Evolutionary conservation across 1,284 basidiomycete genomes (phyloP), one percentile per base, ranked within the genome.

Genomic region (Wolfiporia cocos): DNA sequence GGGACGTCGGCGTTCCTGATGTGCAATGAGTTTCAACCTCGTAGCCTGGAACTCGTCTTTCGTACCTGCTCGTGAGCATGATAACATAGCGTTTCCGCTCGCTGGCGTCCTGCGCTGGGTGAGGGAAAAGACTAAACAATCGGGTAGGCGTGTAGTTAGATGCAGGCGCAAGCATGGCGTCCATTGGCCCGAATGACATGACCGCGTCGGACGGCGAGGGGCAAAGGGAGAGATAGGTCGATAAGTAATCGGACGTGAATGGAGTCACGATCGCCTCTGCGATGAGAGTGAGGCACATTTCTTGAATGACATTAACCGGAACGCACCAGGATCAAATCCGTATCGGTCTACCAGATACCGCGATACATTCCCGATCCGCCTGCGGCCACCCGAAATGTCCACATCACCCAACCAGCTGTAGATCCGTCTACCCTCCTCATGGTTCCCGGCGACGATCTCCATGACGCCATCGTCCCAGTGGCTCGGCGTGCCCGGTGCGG

Each of bases 1-100:
- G 86, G 86, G n/a, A 88, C 79, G 53, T 89, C 88, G 7, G 84
- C 85, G 56, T 89, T 89, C 57, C 85, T 82, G 52, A n/a, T 44
- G 35, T 29, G 21, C n/a, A 19, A 21, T 52, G 23, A 52, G 32
- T 32, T n/a, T 28, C 10, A 20, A 18, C 6, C 7, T 11, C 6
- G 17, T 9, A 23, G 34, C 5, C 24, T 10, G 30, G n/a, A 15
- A 39, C 34, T 18, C 32, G 17, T 30, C 20, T 29, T 21, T 59
- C 68, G n/a, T 52, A 82, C 81, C 81, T 72, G 69, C 78, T 85
- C 14, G 75, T 73, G 12, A 89, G 59, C 55, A 79, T 74, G 20
- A 79, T 73, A 41, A 88, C 71, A 51, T 86, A 89, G 49, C 80
- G 73, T 48, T 76, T 72, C 55, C 83, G 82, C 58, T 87, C 86